Base-by-base conservation (phyloP, 805 yeast genomes). In the Schizosaccharomyces octosporus region DNA sequence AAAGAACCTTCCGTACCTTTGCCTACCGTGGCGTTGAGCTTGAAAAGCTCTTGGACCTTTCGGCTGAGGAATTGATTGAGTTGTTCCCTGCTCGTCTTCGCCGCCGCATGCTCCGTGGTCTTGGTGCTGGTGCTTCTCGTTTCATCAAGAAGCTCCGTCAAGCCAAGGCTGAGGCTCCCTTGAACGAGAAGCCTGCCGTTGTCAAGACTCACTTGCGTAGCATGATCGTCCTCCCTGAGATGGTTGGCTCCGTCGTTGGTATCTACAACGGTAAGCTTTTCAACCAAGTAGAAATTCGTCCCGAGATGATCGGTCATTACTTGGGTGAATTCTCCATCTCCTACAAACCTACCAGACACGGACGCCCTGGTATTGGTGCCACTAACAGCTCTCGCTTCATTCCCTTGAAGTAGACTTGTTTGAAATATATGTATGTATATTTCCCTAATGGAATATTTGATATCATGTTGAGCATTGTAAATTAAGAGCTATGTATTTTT, bases 221-320 rank as follows among this genome's bases (percentile, higher is more conserved):
- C 85, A 87, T 89, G 95, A 78, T 93, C 76, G 76, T 93, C 74
- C 93, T 93, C 69, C 99, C 99, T 79, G 99, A 93, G 83, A 93
- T 93, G 98, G 88, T 93, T 73, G 98, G 98, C 76, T 87, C 97
- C 66, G 94, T 90, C 69, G 83, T 93, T 71, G 97, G 97, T 80
- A 85, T 93, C 72, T 93, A 93, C 95, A 93, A 93, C 84, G 99
- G 99, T 81, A 93, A 93, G 82, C 87, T 81, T 72, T 93, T 93
- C 95, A 90, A 90, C 95, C 85, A 84, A 72, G 96, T 93, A 77
- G 99, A 93, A 79, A 80, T 93, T 79, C 88, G 81, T 78, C 96
- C 98, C 74, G 99, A 93, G 82, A 93, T 93, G 98, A 89, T 90
- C 76, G 97, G 98, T 76, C 96, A 90, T 85, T 93, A 93, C 94